Conservation (phyloP, 345 rosid species). For the Pseudoturritis turrita region DNA sequence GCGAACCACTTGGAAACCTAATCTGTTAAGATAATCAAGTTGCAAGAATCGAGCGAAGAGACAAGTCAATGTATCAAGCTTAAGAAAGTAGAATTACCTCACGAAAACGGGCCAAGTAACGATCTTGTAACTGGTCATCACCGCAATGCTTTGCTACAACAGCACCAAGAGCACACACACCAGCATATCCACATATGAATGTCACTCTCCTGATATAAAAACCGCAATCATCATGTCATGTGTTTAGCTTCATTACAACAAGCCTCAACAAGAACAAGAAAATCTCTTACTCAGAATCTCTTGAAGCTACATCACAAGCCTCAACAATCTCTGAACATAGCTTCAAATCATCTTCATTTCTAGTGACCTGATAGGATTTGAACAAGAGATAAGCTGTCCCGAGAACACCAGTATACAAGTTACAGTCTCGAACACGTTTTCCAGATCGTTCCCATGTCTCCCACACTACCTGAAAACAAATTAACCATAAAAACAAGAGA, state of each 20-base stretch:
- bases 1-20: constrained; percentile 40
- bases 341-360: constrained; percentile 39
- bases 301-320: constrained; percentile 53
- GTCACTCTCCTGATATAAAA: constrained; percentile 44
- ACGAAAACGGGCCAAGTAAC: constrained; percentile 40
- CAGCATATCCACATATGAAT: constrained; percentile 57
- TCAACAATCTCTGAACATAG: constrained; percentile 48
- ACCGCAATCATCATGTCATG: not conserved
- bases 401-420: constrained; percentile 45
- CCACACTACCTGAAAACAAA: constrained; percentile 36
- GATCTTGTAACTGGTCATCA: constrained; percentile 29
- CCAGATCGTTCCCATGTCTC: constrained; percentile 55
- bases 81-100: constrained; percentile 33
- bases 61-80: not conserved
- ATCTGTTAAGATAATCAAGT: constrained; percentile 36
- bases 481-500: not conserved
- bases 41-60: not conserved
- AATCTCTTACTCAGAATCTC: constrained; percentile 42
- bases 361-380: constrained; percentile 44
- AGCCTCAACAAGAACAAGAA: too few species aligned
- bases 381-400: constrained; percentile 63
- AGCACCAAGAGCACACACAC: constrained; percentile 73
- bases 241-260: too few species aligned
- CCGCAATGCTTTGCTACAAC: constrained; percentile 51
- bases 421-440: constrained; percentile 44